Base-by-base conservation (phyloP, 208 protist species). In the Phytomonas sp. region DNA sequence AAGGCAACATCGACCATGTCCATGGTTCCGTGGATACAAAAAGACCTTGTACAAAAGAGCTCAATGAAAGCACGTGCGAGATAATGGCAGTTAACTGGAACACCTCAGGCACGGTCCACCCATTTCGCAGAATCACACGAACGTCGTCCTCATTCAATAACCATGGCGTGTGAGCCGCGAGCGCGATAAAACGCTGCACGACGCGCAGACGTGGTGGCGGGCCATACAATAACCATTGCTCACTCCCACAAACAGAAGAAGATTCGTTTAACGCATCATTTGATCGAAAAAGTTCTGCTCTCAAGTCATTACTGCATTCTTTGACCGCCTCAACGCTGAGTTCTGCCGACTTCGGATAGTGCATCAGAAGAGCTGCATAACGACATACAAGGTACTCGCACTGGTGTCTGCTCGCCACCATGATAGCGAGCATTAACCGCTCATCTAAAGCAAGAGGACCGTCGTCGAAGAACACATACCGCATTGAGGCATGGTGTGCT, bases 141-240 rank as follows among this genome's bases (percentile, higher is more conserved):
- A 94, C 67, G 23, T 89, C 77, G 29, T 52, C 45, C 42, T 86
- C 79, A 19, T 26, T 65, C n/a, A 93, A 62, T 23, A 76, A 78
- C 87, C 89, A 95, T 60, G 89, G 89, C 40, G 85, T 85, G 79
- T 92, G 89, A 1, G 83, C 85, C 29, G 87, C 84, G 63, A 91
- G 71, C 8, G 77, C 87, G 72, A 95, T 95, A 66, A 92, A 81
- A 29, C 60, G 77, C 76, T 84, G 89, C 40, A 85, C 76, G 0
- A 72, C 76, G 12, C 79, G 77, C 60, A 95, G 79, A 29, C 80
- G 79, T 29, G 73, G 66, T 7, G 87, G 85, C 12, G 87, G 87
- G 37, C 87, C 87, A 30, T 87, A 64, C 32, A 63, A 63, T 32
- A 95, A 80, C 83, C 87, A 95, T 2, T 67, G 77, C 66, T 77